A percentile compares a stretch with the other conserved stretches of the same genome.
Evolutionary conservation across 495 filamentous ascomycete genomes (phyloP).

Genomic region (Sordaria brevicollis): DNA sequence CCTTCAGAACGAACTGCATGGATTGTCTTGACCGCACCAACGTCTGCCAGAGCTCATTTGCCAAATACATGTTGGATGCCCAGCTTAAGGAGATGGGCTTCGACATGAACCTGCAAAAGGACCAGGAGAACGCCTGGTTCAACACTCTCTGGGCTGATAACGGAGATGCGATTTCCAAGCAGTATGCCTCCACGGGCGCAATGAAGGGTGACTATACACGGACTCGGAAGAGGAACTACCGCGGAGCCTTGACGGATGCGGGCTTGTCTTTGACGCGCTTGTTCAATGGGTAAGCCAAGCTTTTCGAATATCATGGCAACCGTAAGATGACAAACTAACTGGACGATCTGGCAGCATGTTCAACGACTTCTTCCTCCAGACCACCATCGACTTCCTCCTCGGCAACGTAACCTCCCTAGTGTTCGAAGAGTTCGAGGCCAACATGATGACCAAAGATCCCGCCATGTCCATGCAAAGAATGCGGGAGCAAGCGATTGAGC

Average conservation of each 20-base stretch:
- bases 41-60: conserved; percentile 82
- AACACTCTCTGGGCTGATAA: conserved; percentile 96
- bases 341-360: conserved; percentile 63
- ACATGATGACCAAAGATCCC: conserved; percentile 80
- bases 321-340: conserved; percentile 9
- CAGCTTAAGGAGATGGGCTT: conserved; percentile 69
- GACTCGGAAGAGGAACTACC: conserved; percentile 78
- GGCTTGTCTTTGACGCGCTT: conserved; percentile 70
- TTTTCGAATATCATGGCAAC: neutral
- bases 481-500: conserved; percentile 81
- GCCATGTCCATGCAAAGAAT: conserved; percentile 74
- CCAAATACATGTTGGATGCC: conserved; percentile 60
- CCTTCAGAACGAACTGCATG: conserved; percentile 92
- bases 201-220: conserved; percentile 94
- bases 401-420: conserved; percentile 74
- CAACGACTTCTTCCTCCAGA: conserved; percentile 92
- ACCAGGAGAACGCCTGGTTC: conserved; percentile 78
- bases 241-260: conserved; percentile 90
- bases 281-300: conserved; percentile 41
- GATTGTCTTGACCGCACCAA: conserved; percentile 93
- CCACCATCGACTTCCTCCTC: conserved; percentile 86
- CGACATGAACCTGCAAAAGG: conserved; percentile 53
- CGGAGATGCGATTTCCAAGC: conserved; percentile 63
- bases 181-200: conserved; percentile 81
- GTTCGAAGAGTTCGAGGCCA: conserved; percentile 84